Evolutionary conservation across 2,329 filamentous ascomycete genomes (phyloP).

Genomic region (Fusarium marasasianum): DNA sequence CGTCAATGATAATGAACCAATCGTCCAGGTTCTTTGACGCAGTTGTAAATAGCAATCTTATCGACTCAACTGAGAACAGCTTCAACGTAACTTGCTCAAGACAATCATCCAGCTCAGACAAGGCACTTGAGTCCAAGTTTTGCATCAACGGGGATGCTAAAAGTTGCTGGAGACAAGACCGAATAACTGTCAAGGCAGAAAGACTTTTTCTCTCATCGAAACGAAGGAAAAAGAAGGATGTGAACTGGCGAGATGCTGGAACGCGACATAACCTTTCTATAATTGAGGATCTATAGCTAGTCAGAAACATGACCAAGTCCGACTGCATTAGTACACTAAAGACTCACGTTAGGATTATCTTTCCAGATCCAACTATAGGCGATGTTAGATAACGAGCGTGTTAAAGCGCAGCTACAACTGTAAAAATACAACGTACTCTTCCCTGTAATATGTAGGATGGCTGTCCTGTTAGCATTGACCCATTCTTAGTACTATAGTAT

Average conservation of each 20-base stretch:
- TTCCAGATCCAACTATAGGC: conserved; percentile 24
- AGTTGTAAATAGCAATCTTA: too few species aligned
- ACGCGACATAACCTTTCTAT: background rate
- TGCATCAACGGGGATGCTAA: background rate
- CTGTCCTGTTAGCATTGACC: too few species aligned
- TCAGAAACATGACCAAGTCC: background rate
- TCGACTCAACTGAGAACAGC: too few species aligned
- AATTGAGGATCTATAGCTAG: background rate
- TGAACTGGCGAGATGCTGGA: background rate
- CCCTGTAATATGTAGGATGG: too few species aligned
- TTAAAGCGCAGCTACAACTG: too few species aligned
- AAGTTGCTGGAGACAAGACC: background rate
- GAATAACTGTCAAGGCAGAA: background rate
- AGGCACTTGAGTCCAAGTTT: rapidly evolving
- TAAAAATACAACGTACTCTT: background rate
- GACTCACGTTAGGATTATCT: conserved; percentile 13
- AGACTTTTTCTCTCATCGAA: background rate
- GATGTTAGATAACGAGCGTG: too few species aligned
- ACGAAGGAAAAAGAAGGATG: background rate
- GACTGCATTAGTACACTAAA: rapidly evolving
- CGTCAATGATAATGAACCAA: too few species aligned
- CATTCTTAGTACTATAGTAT: too few species aligned
- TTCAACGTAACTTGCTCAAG: too few species aligned
- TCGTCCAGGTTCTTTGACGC: too few species aligned
- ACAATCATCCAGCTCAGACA: too few species aligned